These are phyloP conservation scores for Fusarium chuoi DNA, from an alignment of 2,329 filamentous ascomycete genomes.

Conservation along the genomic window DNA sequence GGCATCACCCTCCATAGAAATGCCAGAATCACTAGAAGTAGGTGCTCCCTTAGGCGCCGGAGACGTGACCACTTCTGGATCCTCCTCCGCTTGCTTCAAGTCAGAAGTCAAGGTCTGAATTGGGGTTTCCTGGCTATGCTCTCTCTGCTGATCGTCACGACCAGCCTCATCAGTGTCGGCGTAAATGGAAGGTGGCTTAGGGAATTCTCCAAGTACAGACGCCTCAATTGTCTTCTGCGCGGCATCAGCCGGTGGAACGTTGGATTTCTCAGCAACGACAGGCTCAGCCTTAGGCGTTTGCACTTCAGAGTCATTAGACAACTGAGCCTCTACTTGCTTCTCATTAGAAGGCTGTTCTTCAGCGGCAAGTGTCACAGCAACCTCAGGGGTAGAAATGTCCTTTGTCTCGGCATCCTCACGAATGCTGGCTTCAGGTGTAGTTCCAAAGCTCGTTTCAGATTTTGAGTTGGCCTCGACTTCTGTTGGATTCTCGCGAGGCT, in stretches of 20 bases:
- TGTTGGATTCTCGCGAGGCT: background rate
- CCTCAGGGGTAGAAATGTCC: background rate
- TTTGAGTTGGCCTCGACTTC: conserved; percentile 31
- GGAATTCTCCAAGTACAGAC: conserved; percentile 22
- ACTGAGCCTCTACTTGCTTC: background rate
- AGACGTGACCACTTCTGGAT: background rate
- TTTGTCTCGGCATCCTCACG: conserved; percentile 7
- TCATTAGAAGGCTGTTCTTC: background rate
- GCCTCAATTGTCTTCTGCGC: conserved; percentile 8
- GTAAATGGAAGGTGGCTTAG: conserved; percentile 30
- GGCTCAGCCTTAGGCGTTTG: conserved; percentile 14
- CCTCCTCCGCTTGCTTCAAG: background rate
- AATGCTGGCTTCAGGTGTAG: conserved; percentile 22
- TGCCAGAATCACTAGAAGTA: conserved; percentile 37
- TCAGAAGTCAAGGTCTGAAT: background rate
- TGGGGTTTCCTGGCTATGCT: background rate
- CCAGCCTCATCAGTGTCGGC: conserved; percentile 4
- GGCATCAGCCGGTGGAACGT: background rate
- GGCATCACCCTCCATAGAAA: conserved; percentile 32
- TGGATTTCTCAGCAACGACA: background rate
- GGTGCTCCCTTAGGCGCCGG: conserved; percentile 2
- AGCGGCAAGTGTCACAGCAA: background rate
- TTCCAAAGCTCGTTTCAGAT: conserved; percentile 34
- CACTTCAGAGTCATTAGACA: conserved; percentile 14
- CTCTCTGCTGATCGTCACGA: conserved; percentile 4